These are phyloP conservation scores for Beauveria caledonica DNA, from an alignment of 2,329 filamentous ascomycete genomes.

Conservation along the genomic window DNA sequence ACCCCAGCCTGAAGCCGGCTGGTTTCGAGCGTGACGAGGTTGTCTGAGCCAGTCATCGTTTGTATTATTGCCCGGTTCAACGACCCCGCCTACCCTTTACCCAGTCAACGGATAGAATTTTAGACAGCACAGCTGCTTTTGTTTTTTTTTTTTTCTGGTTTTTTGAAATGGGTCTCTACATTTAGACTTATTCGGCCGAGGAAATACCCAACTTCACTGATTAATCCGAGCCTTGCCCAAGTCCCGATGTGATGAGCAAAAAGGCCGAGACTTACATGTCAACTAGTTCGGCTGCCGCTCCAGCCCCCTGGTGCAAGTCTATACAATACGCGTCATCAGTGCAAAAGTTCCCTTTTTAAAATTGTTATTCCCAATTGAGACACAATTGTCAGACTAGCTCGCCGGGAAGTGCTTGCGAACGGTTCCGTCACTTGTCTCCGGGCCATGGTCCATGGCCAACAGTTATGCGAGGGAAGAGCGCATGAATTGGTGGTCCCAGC, in stretches of 20 bases:
- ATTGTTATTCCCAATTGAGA: neutral
- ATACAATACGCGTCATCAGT: neutral
- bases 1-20: conserved; percentile 52
- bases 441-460: neutral
- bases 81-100: neutral
- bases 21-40: conserved; percentile 84
- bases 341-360: neutral
- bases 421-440: neutral
- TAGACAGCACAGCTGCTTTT: neutral
- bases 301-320: neutral
- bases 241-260: neutral
- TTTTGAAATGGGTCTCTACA: neutral
- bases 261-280: neutral
- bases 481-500: neutral
- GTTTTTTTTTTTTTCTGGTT: neutral
- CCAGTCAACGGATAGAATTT: neutral
- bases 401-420: neutral
- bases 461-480: neutral
- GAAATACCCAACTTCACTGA: conserved; percentile 3
- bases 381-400: neutral
- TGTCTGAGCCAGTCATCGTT: conserved; percentile 34
- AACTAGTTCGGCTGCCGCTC: neutral
- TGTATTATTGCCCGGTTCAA: neutral
- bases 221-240: neutral
- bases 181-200: neutral